phyloP scores from a whole-genome alignment of 1,139 yeast species.

The Candida neerlandica region DNA sequence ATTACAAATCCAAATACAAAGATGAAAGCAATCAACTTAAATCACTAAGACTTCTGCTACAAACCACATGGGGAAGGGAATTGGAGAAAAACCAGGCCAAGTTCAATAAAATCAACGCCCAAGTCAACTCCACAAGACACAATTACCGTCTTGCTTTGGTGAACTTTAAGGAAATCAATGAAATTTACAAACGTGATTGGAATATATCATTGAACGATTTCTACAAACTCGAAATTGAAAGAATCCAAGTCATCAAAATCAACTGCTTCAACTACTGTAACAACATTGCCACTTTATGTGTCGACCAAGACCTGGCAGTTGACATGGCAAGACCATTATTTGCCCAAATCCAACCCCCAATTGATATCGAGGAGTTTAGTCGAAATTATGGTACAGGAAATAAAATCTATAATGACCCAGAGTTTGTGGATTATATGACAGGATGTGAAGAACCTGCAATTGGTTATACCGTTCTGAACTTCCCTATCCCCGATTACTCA shows the following conservation, averaged over 20 bases:
- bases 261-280: slow-evolving; percentile 86
- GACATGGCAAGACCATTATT: slow-evolving; percentile 69
- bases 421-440: slow-evolving; percentile 41
- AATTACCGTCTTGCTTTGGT: slow-evolving; percentile 64
- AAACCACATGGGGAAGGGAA: slow-evolving; percentile 79
- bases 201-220: slow-evolving; percentile 63
- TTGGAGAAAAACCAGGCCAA: slow-evolving; percentile 67
- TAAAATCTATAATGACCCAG: slow-evolving; percentile 58
- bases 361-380: slow-evolving; percentile 62
- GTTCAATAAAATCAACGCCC: slow-evolving; percentile 54
- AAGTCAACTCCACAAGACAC: slow-evolving; percentile 51
- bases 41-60: slow-evolving; percentile 62
- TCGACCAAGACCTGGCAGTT: slow-evolving; percentile 73
- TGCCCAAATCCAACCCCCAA: slow-evolving; percentile 66
- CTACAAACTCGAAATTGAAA: slow-evolving; percentile 76
- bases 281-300: slow-evolving; percentile 73
- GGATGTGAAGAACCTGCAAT: slow-evolving; percentile 31
- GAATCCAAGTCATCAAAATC: slow-evolving; percentile 73
- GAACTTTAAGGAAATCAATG: slow-evolving; percentile 65
- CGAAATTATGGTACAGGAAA: slow-evolving; percentile 66
- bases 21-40: slow-evolving; percentile 61
- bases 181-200: slow-evolving; percentile 83
- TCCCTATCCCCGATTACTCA: too few relatives aligned
- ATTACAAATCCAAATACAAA: slow-evolving; percentile 58
- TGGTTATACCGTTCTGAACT: slow-evolving; percentile 30